A percentile compares a stretch with the other conserved stretches of the same genome.
Conservation (phyloP, 2,329 filamentous ascomycete species). For the Colletotrichum falcatum region DNA sequence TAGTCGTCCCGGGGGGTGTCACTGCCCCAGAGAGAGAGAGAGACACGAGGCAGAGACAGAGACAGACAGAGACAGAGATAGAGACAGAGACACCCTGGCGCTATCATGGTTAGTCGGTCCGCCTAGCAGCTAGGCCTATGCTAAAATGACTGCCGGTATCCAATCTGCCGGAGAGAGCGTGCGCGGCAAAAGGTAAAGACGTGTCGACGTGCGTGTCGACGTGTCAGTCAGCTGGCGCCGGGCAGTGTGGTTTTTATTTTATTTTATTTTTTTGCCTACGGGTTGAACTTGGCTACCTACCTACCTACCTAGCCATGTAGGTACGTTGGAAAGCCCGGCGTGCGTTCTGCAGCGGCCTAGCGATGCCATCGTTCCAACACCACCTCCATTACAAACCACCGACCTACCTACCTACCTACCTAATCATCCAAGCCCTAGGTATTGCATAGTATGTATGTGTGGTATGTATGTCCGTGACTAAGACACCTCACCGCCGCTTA, state of each 20-base stretch:
- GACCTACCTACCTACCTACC: too few species aligned
- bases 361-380: constrained; percentile 4
- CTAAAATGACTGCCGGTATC: constrained; percentile 25
- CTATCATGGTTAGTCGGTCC: not conserved
- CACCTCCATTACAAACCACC: not conserved
- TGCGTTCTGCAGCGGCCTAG: not conserved
- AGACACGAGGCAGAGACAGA: not conserved
- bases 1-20: too few species aligned
- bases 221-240: constrained; percentile 29
- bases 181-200: not conserved
- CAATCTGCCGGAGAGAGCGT: not conserved
- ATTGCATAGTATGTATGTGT: too few species aligned
- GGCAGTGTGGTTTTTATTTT: too few species aligned
- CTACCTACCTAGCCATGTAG: too few species aligned
- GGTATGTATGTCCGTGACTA: not conserved
- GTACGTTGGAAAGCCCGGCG: too few species aligned
- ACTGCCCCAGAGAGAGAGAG: too few species aligned
- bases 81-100: not conserved
- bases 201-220: not conserved
- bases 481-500: constrained; percentile 37
- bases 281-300: too few species aligned
- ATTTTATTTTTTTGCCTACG: too few species aligned
- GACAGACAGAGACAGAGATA: not conserved
- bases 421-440: not conserved
- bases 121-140: constrained; percentile 15